Base-by-base conservation (phyloP, 768 basidiomycete species). In the Auricularia auricula-judae region DNA sequence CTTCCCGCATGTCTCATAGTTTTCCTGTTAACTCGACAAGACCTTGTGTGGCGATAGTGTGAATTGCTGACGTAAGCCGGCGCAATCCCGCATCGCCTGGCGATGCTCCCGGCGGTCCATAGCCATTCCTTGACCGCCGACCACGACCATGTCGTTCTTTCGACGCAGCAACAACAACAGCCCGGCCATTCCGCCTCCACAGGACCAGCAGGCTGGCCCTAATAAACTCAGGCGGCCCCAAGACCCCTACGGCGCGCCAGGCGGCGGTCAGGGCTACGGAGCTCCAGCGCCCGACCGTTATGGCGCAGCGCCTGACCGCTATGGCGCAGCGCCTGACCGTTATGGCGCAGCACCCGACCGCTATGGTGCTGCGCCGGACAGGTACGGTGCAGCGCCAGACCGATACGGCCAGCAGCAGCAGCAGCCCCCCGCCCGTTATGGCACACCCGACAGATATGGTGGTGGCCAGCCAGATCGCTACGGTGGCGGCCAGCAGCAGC, bases 101-200 rank as follows among this genome's bases (percentile, higher is more conserved):
- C 7, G 47, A 18, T 18, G 47, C 7, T 18, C 11, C 47, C 18
- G 21, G 47, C 47, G 16, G 47, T 1, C 5, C 18, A 44, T 44
- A 18, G 11, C 43, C 11, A 51, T 18, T 34, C 34, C 33, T 64
- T 64, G 35, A 18, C 23, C 64, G 36, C 29, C 11, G 29, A 64
- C 54, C 58, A 36, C 63, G 51, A 64, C 61, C 68, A 67, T 54
- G 63, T 68, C 66, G 59, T 63, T 76, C 70, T 87, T 84, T 77
- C 87, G 82, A 73, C 83, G 84, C 72, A 90, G 86, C 70, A 81
- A 86, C 62, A 90, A 86, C 70, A 81, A 86, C 62, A 80, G 84
- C 71, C 69, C 79, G 62, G 63, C 79, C 10, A 91, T 93, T 61
- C 91, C 91, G 56, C 86, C 91, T n/a, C 80, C 87, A 4, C 72